Evolutionary conservation across 1,139 yeast species (phyloP), one percentile per base, ranked within the genome.

Genomic region (Lodderomyces jiufengensis): DNA sequence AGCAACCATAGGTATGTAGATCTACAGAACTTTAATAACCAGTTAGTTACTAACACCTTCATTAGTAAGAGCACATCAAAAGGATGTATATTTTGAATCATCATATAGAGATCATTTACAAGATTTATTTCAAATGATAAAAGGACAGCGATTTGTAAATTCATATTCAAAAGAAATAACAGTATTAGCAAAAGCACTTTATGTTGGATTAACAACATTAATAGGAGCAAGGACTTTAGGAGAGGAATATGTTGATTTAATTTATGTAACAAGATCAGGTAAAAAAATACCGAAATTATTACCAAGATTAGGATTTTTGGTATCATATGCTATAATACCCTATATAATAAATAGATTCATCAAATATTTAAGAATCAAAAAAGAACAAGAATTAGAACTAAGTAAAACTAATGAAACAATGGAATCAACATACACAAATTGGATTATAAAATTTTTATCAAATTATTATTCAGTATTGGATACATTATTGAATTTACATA

Each of bases 161-260:
- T 63, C 73, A 5, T 74, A 80, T 49, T 77, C 84, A 1, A 72
- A 76, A 33, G 87, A 83, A 48, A 67, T 88, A 18, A 64, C 80
- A 1, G 71, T 78, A 0, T 57, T 66, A 2, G 76, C 84, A 4
- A 76, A 80, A 38, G 60, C 81, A 2, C 36, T 80, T 1, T 88
- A 90, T 50, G 64, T 86, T 20, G 63, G 70, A 2, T 61, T 86
- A 26, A 90, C 97, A 0, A 87, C 96, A 0, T 57, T 84, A 11
- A 44, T 77, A 4, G 92, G 94, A 0, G 78, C 86, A 4, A 68
- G 94, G 39, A 90, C 97, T 0, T 63, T 90, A 24, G 98, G 98
- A 0, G 97, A 90, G 55, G 97, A 92, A 58, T 90, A 90, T 56
- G 92, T 90, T 12, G 96, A 90, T 57, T 64, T 90, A 40, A 65